phyloP scores from a whole-genome alignment of 1,284 basidiomycete genomes.

The Ceratobasidium sp. region DNA sequence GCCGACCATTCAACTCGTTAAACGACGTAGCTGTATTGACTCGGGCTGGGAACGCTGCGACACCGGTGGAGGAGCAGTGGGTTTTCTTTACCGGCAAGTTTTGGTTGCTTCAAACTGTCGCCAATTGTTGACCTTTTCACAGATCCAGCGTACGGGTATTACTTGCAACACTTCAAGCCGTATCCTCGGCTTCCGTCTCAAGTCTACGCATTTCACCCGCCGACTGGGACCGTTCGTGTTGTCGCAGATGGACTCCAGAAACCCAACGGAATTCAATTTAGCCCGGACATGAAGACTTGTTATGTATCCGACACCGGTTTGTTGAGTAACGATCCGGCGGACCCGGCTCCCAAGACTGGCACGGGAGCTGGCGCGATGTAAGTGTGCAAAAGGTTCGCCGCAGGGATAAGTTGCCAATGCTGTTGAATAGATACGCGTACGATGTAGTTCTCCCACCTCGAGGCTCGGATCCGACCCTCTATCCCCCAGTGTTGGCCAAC shows the following conservation, averaged over 20 bases:
- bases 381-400: neutral
- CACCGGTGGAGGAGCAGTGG: slow-evolving; percentile 34
- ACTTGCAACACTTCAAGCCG: slow-evolving; percentile 72
- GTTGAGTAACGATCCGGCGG: slow-evolving; percentile 55
- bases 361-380: slow-evolving; percentile 77
- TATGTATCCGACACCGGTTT: slow-evolving; percentile 68
- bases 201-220: slow-evolving; percentile 78
- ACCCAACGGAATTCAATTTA: slow-evolving; percentile 78
- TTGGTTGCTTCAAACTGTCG: slow-evolving; percentile 46
- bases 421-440: slow-evolving; percentile 71
- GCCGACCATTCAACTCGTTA: slow-evolving; percentile 83
- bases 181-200: slow-evolving; percentile 75
- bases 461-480: slow-evolving; percentile 54
- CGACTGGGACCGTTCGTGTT: slow-evolving; percentile 72
- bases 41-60: slow-evolving; percentile 70
- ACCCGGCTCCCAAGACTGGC: slow-evolving; percentile 66
- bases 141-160: slow-evolving; percentile 64
- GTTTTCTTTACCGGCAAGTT: slow-evolving; percentile 79
- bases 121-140: neutral
- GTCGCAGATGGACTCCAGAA: slow-evolving; percentile 77
- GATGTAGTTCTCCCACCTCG: slow-evolving; percentile 69
- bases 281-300: slow-evolving; percentile 72
- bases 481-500: slow-evolving; percentile 64
- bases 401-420: neutral
- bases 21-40: slow-evolving; percentile 76